Evolutionary conservation across 208 protist species (phyloP).

Genomic region (Acanthamoeba lenticulata): DNA sequence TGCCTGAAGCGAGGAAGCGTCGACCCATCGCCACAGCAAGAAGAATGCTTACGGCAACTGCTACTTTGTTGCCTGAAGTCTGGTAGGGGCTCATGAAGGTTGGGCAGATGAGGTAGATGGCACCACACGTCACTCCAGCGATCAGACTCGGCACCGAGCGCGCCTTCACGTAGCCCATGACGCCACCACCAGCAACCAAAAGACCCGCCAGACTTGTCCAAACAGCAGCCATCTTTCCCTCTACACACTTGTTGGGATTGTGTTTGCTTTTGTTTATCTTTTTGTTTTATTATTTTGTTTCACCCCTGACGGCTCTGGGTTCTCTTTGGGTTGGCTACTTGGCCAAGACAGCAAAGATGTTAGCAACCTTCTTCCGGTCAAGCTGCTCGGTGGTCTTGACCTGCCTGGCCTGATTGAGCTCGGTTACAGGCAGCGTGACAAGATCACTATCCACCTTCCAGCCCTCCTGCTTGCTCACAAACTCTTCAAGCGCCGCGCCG

Average conservation of each 20-base stretch:
- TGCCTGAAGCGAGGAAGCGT: background rate
- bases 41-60: background rate
- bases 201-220: background rate
- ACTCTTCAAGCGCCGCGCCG: background rate
- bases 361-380: conserved; percentile 23
- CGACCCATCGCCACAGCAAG: background rate
- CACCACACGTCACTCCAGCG: background rate
- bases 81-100: background rate
- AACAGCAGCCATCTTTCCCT: background rate
- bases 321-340: background rate
- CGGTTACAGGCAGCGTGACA: conserved; percentile 58
- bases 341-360: conserved; percentile 18
- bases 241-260: no score
- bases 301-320: background rate
- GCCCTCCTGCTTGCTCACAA: background rate
- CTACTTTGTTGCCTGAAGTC: background rate
- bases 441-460: conserved; percentile 46
- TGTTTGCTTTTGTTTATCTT: background rate
- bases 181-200: background rate
- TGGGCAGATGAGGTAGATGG: background rate
- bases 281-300: background rate
- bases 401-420: conserved; percentile 67
- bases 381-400: conserved; percentile 31
- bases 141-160: conserved; percentile 22
- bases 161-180: conserved; percentile 44